Conservation (phyloP, 768 basidiomycete species). For the Crassisporium funariophilum region DNA sequence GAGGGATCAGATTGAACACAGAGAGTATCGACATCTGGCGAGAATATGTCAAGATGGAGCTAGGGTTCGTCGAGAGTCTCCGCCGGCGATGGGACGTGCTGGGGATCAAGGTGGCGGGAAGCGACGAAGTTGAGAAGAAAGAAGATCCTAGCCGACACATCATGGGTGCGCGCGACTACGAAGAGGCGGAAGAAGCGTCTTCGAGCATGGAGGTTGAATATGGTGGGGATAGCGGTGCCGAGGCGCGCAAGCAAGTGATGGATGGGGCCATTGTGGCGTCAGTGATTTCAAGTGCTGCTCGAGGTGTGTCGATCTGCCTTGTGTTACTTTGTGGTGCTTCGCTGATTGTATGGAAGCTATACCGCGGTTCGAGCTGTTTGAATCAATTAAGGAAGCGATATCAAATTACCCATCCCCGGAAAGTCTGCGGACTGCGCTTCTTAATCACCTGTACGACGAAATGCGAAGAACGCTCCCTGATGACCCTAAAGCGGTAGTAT, state of each 20-base stretch:
- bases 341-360: conserved; percentile 35
- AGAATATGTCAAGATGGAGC: conserved; percentile 90
- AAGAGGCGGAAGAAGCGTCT: conserved; percentile 35
- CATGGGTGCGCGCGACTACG: conserved; percentile 21
- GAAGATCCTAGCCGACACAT: conserved; percentile 25
- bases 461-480: conserved; percentile 32
- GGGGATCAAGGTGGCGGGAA: conserved; percentile 52
- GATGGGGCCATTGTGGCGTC: conserved; percentile 78
- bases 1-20: conserved; percentile 78
- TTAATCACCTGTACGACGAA: conserved; percentile 42
- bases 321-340: too few species aligned
- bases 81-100: conserved; percentile 79
- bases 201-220: conserved; percentile 45
- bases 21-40: conserved; percentile 80
- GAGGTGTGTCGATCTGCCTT: conserved; percentile 5
- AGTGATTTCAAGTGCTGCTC: conserved; percentile 67
- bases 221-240: conserved; percentile 49
- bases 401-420: conserved; percentile 37
- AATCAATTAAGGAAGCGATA: conserved; percentile 39
- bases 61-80: conserved; percentile 81
- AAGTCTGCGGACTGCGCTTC: conserved; percentile 35
- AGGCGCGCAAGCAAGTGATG: conserved; percentile 68
- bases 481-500: conserved; percentile 37
- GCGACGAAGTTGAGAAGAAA: conserved; percentile 20
- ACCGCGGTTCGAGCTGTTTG: conserved; percentile 44